Base-by-base conservation (phyloP, 1,284 basidiomycete species). In the Neolentinus lepideus region DNA sequence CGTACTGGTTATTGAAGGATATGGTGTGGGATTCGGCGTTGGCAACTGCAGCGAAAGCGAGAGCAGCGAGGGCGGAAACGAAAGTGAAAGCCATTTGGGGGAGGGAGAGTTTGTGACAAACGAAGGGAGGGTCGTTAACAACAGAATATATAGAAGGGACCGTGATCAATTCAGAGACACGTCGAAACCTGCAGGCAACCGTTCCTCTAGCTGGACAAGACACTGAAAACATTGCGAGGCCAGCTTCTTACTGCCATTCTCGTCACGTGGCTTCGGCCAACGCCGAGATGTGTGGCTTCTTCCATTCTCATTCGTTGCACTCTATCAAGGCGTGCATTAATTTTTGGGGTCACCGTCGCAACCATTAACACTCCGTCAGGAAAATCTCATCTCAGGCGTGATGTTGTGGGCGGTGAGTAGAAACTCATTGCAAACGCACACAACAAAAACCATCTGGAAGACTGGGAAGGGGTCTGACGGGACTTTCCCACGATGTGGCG, bases 11-110 rank as follows among this genome's bases (percentile, higher is more conserved):
- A 36, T 67, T 57, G 48, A 74, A 74, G 14, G 62, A 59, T 52
- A 74, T 62, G 45, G 66, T 74, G 59, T 74, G 73, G 16, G 63
- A 56, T 57, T 74, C 72, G 6, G 71, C 70, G 12, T 59, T 61
- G 45, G 64, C 69, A 19, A 60, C 57, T 38, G 62, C 60, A 31
- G 62, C 59, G 46, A 65, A 56, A 52, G 69, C 54, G 54, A 64
- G 54, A 51, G 59, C 53, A 54, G 64, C 60, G 55, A 70, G 38
- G 53, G 61, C 60, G 56, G 60, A 56, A 62, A 67, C 52, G 62
- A 71, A 58, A 48, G 68, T 66, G 61, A 63, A 58, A 56, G 67
- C 61, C 69, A 70, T 70, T 35, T 16, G 38, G 12, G 47, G 58
- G 59, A 50, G 47, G 3, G 22, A 25, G 51, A 55, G 53, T 35